Base-by-base conservation (phyloP, 75 land plant genomes). In the Selaginella tamariscina region DNA sequence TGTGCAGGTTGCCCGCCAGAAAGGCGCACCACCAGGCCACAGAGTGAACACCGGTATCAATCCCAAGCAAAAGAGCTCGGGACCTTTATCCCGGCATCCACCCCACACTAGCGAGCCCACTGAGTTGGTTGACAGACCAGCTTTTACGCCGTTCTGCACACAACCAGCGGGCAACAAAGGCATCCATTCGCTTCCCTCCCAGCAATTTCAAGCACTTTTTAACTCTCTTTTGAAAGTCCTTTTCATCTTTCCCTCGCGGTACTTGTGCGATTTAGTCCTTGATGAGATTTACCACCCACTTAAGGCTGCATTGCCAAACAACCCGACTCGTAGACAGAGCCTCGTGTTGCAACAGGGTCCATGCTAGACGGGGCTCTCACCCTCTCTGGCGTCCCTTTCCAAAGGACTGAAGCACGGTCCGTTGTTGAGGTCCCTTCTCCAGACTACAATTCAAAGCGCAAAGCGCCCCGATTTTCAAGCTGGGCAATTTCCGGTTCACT, bases 401-500 rank as follows among this genome's bases (percentile, higher is more conserved):
- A 62, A 63, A 63, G 72, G 30, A 71, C 72, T 71, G 56, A 32
- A 63, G 72, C 33, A 29, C 72, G 72, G 72, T 62, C 67, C 66
- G 72, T 32, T 32, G 66, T 65, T 1, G 72, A 71, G 72, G 66
- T 56, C 67, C 64, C 66, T 31, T 71, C 67, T 60, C 8, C 8
- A 62, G 67, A 62, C 67, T 71, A 60, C 72, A 62, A 71, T 24
- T 67, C 68, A 24, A 24, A n/a, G 55, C 56, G 68, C 68, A n/a
- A 20, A 67, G 55, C 49, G 18, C 49, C 68, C 55, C 13, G 72
- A 71, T 71, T 71, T 71, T 71, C 72, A 71, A 56, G 72, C 39
- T 71, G 72, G 72, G 72, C 72, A 56, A 9, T 71, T 71, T 32
- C 72, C 72, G 72, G 66, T 71, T 71, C 72, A 24, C 72, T 71